Base-by-base conservation (phyloP, 139 green algal species). In the Haematococcus lacustris region DNA sequence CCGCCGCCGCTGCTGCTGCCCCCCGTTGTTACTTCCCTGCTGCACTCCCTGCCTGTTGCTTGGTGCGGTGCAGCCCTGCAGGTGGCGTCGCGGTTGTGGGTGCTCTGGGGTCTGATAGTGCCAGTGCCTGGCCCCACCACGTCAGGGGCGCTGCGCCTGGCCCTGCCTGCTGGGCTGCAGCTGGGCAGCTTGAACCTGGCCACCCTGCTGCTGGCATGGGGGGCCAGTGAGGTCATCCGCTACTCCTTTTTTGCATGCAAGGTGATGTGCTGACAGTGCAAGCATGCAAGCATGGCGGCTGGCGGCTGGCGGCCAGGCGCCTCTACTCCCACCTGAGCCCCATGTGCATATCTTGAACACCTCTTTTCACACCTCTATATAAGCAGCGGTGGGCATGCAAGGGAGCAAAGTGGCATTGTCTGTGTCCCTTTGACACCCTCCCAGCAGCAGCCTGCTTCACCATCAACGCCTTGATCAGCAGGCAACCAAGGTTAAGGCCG, bases 231-330 rank as follows among this genome's bases (percentile, higher is more conserved):
- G 71, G 74, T 98, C 40, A 89, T 97, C 66, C 84, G 93, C 35
- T 98, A 98, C 78, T 76, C 76, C 50, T 97, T 96, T 75, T 98
- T 92, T 76, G 91, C 89, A 0, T 69, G 90, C 66, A 97, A 97
- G 86, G 85, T 89, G 35, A 6, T 70, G 3, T 23, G 30, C 59
- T 38, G 17, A 13, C 28, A 25, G 25, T 30, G 6, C 25, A 33
- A 25, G 59, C n/a, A n/a, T 37, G 59, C 59, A 66, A 33, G 21
- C 59, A 33, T 66, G 59, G 25, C 23, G 21, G 25, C 23, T 66
- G 23, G 28, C 17, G 59, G 59, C 28, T 13, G 23, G 28, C 59
- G 25, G 59, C 13, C 17, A n/a, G 47, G 17, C 13, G 47, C 47
- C 21, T 57, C 47, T 21, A 57, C 21, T 57, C 17, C 21, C 17